Conservation (phyloP, 1,139 yeast species). For the Protomyces inundatus region DNA sequence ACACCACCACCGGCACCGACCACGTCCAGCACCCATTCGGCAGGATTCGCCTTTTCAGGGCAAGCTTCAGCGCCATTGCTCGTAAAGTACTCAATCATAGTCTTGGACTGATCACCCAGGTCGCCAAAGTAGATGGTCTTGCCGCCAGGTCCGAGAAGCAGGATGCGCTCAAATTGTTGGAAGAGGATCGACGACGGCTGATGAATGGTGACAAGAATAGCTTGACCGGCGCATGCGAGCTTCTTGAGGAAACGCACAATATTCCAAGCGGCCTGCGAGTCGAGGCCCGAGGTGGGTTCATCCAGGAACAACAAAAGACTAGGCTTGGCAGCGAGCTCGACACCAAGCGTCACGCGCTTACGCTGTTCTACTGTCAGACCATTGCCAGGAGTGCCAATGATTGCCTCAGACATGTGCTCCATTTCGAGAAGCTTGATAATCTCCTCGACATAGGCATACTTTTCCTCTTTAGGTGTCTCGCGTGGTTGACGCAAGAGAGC, state of each 20-base stretch:
- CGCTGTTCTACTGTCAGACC: conserved; percentile 88
- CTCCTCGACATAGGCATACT: conserved; percentile 46
- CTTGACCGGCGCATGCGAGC: conserved; percentile 58
- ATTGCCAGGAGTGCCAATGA: conserved; percentile 64
- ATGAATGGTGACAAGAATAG: conserved; percentile 73
- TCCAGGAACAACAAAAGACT: conserved; percentile 60
- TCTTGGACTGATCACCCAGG: conserved; percentile 57
- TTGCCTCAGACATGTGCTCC: conserved; percentile 68
- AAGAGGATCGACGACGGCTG: conserved; percentile 54
- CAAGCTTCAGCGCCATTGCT: conserved; percentile 59
- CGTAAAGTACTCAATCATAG: conserved; percentile 64
- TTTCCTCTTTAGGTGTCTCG: conserved; percentile 35
- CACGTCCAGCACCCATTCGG: conserved; percentile 76
- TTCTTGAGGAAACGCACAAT: conserved; percentile 56
- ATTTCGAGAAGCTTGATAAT: conserved; percentile 65
- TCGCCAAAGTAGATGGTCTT: conserved; percentile 77
- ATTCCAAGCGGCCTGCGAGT: conserved; percentile 69
- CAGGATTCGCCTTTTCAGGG: conserved; percentile 67
- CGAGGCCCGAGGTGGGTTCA: conserved; percentile 86
- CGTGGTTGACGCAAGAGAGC: conserved; percentile 56
- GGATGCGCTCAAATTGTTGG: conserved; percentile 68
- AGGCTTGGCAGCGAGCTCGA: conserved; percentile 67
- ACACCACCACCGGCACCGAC: conserved; percentile 78
- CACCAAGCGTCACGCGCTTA: conserved; percentile 73
- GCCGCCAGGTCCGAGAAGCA: conserved; percentile 70